phyloP scores from a whole-genome alignment of 768 basidiomycete species.

The Vararia minispora region DNA sequence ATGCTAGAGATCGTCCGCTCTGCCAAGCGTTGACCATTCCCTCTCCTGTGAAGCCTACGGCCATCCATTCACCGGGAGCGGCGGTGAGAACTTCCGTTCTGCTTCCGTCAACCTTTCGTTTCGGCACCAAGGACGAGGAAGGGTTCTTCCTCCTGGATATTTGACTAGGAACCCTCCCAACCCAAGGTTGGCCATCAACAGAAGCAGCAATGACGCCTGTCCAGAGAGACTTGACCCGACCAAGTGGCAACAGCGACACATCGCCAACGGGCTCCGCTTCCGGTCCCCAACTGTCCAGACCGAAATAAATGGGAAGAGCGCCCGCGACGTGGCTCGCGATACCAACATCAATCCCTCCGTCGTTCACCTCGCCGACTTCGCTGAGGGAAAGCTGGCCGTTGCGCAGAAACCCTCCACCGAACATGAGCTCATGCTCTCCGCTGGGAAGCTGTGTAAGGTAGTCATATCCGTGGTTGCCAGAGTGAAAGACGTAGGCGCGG shows the following conservation, averaged over 20 bases:
- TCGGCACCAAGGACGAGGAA: not conserved
- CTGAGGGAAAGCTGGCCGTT: constrained; percentile 18
- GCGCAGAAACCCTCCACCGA: constrained; percentile 47
- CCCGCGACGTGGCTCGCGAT: constrained; percentile 34
- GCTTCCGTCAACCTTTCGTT: not conserved
- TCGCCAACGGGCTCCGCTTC: constrained; percentile 19
- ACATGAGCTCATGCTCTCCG: constrained; percentile 43
- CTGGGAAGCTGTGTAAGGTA: constrained; percentile 55
- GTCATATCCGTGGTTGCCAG: constrained; percentile 36
- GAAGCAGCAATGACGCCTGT: constrained; percentile 55
- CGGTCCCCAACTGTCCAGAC: constrained; percentile 29
- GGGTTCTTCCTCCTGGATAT: constrained; percentile 32
- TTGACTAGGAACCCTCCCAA: constrained; percentile 44
- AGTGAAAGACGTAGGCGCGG: constrained; percentile 52
- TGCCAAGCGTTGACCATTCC: constrained; percentile 68
- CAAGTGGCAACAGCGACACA: constrained; percentile 28
- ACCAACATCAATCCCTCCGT: constrained; percentile 24
- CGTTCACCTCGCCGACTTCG: constrained; percentile 23
- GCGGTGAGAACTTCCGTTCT: too few species aligned
- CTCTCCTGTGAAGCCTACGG: constrained; percentile 61
- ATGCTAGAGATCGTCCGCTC: constrained; percentile 44
- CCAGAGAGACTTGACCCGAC: constrained; percentile 47
- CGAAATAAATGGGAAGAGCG: constrained; percentile 45
- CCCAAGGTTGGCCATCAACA: constrained; percentile 55
- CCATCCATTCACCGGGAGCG: constrained; percentile 57